Evolutionary conservation across 352 stramenopile species (phyloP).

Genomic region (Phytophthora sp.): DNA sequence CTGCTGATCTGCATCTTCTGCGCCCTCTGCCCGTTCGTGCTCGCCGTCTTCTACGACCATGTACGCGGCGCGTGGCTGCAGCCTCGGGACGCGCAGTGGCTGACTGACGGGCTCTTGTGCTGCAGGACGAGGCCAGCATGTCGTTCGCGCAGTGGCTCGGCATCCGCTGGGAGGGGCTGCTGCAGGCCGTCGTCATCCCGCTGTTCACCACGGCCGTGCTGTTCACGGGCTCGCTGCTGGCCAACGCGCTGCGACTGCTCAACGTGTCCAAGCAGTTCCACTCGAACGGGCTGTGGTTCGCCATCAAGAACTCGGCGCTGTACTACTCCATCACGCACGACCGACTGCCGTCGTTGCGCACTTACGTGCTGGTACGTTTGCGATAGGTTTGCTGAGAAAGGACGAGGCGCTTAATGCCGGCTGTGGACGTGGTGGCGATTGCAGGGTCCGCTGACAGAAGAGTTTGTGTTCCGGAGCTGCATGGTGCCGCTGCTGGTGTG

Average conservation of each 20-base stretch:
- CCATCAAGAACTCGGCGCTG: conserved; percentile 84
- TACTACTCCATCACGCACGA: conserved; percentile 82
- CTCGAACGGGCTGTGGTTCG: conserved; percentile 72
- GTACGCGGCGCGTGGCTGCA: conserved; percentile 38
- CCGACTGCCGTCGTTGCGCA: conserved; percentile 77
- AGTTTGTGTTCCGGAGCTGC: conserved; percentile 96
- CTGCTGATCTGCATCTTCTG: conserved; percentile 90
- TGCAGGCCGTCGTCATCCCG: conserved; percentile 62
- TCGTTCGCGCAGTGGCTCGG: conserved; percentile 87
- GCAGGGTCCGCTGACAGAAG: conserved; percentile 93
- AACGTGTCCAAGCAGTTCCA: conserved; percentile 83
- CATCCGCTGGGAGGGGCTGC: conserved; percentile 70
- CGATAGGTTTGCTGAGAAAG: no score
- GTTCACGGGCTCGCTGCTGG: conserved; percentile 79
- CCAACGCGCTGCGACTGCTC: conserved; percentile 76
- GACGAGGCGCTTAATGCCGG: no score
- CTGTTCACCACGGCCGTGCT: conserved; percentile 75
- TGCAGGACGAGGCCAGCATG: conserved; percentile 75
- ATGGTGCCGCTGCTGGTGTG: conserved; percentile 92
- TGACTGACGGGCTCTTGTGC: conserved; percentile 1
- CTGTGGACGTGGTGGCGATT: neutral
- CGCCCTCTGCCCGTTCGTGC: conserved; percentile 78
- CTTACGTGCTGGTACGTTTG: conserved; percentile 78
- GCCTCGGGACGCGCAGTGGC: conserved; percentile 2
- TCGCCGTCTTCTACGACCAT: conserved; percentile 85